phyloP scores from a whole-genome alignment of 1,284 basidiomycete genomes.

The Tranzscheliella williamsii region DNA sequence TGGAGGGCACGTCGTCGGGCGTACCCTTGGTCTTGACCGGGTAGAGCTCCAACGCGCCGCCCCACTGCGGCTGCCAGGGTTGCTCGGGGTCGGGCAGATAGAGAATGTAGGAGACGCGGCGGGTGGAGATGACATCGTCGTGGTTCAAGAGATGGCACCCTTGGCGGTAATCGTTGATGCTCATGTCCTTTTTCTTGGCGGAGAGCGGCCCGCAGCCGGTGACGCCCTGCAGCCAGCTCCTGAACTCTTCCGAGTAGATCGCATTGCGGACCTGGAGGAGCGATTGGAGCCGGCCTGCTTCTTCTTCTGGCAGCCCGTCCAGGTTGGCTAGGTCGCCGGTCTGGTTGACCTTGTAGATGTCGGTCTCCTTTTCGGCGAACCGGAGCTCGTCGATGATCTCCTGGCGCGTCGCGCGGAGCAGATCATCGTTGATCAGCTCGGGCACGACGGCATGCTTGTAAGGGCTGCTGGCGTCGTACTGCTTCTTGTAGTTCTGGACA shows the following conservation, averaged over 20 bases:
- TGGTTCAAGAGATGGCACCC: constrained; percentile 76
- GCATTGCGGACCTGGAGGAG: constrained; percentile 79
- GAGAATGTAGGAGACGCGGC: constrained; percentile 93
- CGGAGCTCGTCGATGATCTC: constrained; percentile 81
- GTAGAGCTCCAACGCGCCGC: constrained; percentile 94
- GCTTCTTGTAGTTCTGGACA: constrained; percentile 18
- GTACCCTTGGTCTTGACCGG: constrained; percentile 64
- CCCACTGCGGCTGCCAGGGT: constrained; percentile 77
- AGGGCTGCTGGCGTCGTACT: constrained; percentile 64
- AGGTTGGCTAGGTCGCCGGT: constrained; percentile 95
- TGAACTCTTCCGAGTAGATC: constrained; percentile 85
- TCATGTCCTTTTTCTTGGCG: constrained; percentile 92
- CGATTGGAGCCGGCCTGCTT: constrained; percentile 49
- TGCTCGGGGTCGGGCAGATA: constrained; percentile 86
- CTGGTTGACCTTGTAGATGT: constrained; percentile 99
- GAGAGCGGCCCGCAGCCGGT: constrained; percentile 91
- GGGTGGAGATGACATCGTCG: constrained; percentile 89
- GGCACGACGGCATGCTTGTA: constrained; percentile 84
- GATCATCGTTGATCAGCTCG: constrained; percentile 80
- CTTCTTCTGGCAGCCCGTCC: constrained; percentile 69
- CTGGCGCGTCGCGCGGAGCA: constrained; percentile 75
- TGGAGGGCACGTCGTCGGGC: constrained; percentile 48
- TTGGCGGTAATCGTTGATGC: constrained; percentile 86
- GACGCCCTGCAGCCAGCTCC: constrained; percentile 79
- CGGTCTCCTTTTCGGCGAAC: constrained; percentile 96